These are phyloP conservation scores for Globisporangium sylvaticum DNA, from an alignment of 352 stramenopile genomes.

Conservation along the genomic window DNA sequence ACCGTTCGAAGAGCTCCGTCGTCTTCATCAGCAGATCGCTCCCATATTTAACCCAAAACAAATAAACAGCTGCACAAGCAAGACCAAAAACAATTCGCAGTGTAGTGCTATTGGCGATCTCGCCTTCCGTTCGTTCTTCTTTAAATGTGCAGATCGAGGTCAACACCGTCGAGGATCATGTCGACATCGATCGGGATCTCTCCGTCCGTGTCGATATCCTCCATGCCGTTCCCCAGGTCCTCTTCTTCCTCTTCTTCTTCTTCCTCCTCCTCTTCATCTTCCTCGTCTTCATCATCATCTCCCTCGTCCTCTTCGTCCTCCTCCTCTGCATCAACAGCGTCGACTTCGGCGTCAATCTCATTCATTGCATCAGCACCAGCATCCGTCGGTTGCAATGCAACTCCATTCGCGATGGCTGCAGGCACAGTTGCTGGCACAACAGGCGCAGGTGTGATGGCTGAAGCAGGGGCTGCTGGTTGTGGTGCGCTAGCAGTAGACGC, in stretches of 20 bases:
- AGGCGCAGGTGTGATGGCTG: neutral
- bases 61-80: neutral
- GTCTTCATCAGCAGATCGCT: neutral
- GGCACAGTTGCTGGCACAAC: neutral
- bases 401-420: neutral
- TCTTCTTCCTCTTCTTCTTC: conserved; percentile 29
- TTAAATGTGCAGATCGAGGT: conserved; percentile 25
- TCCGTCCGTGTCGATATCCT: conserved; percentile 23
- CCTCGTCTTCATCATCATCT: conserved; percentile 52
- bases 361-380: neutral
- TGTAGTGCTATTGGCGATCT: neutral
- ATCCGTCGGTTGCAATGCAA: neutral
- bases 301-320: conserved; percentile 47
- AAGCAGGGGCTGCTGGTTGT: neutral
- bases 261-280: conserved; percentile 25
- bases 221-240: conserved; percentile 28
- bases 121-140: neutral
- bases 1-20: neutral
- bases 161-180: conserved; percentile 25
- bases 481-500: neutral
- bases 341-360: conserved; percentile 16
- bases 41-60: conserved; percentile 8
- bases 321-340: conserved; percentile 30
- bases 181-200: conserved; percentile 19
- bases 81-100: too few relatives aligned